These are phyloP conservation scores for Macrolepiota albuminosa DNA, from an alignment of 768 basidiomycete species.

Conservation along the genomic window DNA sequence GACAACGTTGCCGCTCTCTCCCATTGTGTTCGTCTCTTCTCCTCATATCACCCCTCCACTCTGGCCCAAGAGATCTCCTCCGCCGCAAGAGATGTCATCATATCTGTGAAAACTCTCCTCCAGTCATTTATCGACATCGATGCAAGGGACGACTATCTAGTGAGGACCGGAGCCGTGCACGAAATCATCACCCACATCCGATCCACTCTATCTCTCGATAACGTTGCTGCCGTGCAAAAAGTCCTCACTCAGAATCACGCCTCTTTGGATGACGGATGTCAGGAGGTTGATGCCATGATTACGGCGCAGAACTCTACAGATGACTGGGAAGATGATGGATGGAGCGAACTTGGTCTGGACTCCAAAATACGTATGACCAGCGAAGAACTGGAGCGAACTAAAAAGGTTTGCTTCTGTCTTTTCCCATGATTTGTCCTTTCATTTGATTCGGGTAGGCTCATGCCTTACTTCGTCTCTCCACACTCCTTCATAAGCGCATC, in stretches of 20 bases:
- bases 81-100: constrained; percentile 37
- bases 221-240: constrained; percentile 51
- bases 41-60: constrained; percentile 38
- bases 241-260: constrained; percentile 47
- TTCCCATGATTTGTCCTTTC: background rate
- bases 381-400: constrained; percentile 51
- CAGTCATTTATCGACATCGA: constrained; percentile 38
- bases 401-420: constrained; percentile 40
- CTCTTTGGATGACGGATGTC: constrained; percentile 55
- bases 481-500: constrained; percentile 60
- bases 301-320: constrained; percentile 31
- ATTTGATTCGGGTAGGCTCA: constrained; percentile 39
- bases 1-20: constrained; percentile 43
- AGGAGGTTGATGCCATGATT: constrained; percentile 55
- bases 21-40: constrained; percentile 45
- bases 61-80: constrained; percentile 39
- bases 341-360: constrained; percentile 61
- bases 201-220: constrained; percentile 49
- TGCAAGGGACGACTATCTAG: constrained; percentile 43
- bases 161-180: constrained; percentile 57
- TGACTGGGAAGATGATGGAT: constrained; percentile 59
- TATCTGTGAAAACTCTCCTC: constrained; percentile 38
- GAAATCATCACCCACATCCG: constrained; percentile 51
- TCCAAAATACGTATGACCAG: constrained; percentile 38
- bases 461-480: constrained; percentile 52